Conservation (phyloP, 768 basidiomycete genomes). For the Podaxis sp. region DNA sequence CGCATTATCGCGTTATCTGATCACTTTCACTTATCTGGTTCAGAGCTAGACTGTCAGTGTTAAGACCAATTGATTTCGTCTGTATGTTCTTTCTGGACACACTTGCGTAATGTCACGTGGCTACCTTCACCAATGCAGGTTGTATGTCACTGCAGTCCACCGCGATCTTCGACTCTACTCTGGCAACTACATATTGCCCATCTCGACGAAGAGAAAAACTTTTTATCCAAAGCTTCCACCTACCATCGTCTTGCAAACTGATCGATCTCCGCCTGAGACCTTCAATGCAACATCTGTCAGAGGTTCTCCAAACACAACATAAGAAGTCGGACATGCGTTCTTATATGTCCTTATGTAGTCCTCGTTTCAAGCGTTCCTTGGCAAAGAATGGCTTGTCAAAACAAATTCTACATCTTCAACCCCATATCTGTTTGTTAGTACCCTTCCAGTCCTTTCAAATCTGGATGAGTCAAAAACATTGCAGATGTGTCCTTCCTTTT, state of each 20-base stretch:
- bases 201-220: too few species aligned
- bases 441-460: neutral
- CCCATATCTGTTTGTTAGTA: conserved; percentile 70
- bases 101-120: neutral
- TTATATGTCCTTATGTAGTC: conserved; percentile 34
- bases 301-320: neutral
- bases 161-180: too few species aligned
- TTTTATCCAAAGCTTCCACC: neutral
- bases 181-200: too few species aligned
- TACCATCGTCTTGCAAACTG: neutral
- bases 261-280: neutral
- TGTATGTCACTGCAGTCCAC: too few species aligned
- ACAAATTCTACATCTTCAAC: conserved; percentile 52
- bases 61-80: too few species aligned
- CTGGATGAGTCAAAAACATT: conserved; percentile 3
- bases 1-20: neutral
- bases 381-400: conserved; percentile 74
- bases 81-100: neutral
- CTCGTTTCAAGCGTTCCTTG: conserved; percentile 48
- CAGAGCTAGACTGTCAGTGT: neutral
- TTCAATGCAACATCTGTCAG: neutral
- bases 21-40: neutral
- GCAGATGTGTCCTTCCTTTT: conserved; percentile 4
- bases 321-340: neutral
- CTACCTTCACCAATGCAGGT: neutral